phyloP scores from a whole-genome alignment of 2,329 filamentous ascomycete species.

The Penicillium sp. region DNA sequence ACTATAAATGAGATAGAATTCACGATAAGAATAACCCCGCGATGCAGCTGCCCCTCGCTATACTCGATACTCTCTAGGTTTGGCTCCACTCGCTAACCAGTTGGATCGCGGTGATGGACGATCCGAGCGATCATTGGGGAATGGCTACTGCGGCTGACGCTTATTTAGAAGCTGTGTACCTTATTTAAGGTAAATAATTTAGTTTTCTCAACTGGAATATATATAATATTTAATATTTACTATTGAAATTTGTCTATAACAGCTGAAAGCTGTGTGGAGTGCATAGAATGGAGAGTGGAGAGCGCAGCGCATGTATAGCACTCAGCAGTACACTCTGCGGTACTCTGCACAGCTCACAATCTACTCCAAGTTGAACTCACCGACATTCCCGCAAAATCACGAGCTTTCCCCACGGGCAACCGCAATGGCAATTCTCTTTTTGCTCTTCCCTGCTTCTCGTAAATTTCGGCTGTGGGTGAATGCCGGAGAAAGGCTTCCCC shows the following conservation, averaged over 20 bases:
- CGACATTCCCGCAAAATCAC: background rate
- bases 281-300: too few species aligned
- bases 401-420: background rate
- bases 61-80: background rate
- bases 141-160: constrained; percentile 5
- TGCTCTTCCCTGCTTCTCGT: background rate
- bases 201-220: too few species aligned
- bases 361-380: too few species aligned
- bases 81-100: constrained; percentile 1
- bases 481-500: constrained; percentile 5
- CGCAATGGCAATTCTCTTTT: constrained; percentile 4
- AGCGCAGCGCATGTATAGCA: too few species aligned
- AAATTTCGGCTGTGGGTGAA: background rate
- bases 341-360: too few species aligned
- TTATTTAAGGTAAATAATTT: too few species aligned
- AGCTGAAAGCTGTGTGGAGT: too few species aligned
- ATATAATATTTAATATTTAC: too few species aligned
- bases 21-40: background rate
- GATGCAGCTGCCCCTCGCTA: constrained; percentile 4
- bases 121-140: constrained; percentile 5
- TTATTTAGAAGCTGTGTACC: too few species aligned
- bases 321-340: too few species aligned
- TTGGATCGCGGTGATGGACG: background rate
- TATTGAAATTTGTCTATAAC: too few species aligned
- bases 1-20: background rate